These are phyloP conservation scores for Eimeria sp. DNA, from an alignment of 169 alveolate species.

Conservation along the genomic window DNA sequence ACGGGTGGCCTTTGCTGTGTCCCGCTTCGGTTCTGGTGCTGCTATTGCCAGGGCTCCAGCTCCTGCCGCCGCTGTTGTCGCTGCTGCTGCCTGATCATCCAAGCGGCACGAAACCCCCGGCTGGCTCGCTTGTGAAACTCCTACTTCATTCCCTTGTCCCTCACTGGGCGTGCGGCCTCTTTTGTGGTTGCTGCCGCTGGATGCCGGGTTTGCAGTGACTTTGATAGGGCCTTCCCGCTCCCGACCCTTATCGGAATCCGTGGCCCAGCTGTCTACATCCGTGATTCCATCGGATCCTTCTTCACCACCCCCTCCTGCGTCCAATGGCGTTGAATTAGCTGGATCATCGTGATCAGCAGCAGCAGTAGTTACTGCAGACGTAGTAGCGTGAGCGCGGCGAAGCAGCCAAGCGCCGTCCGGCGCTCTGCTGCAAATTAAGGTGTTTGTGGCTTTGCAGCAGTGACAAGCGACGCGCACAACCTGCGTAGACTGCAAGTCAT, in stretches of 20 bases:
- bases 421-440: constrained; percentile 28
- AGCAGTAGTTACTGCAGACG: neutral
- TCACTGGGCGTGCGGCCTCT: neutral
- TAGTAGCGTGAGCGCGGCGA: constrained; percentile 22
- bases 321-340: neutral
- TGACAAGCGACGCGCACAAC: constrained; percentile 47
- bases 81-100: neutral
- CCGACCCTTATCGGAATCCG: constrained; percentile 4
- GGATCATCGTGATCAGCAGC: neutral
- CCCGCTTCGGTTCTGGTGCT: constrained; percentile 44
- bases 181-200: neutral
- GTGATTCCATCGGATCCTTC: neutral
- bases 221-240: constrained; percentile 1
- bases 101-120: neutral
- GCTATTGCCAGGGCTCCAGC: constrained; percentile 19
- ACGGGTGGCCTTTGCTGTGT: constrained; percentile 8
- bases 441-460: constrained; percentile 55
- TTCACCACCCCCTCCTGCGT: neutral
- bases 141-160: neutral
- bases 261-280: constrained; percentile 22
- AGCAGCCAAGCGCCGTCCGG: constrained; percentile 67
- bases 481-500: constrained; percentile 20
- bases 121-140: neutral
- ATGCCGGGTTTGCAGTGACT: neutral
- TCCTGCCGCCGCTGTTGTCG: neutral